Evolutionary conservation across 768 basidiomycete genomes (phyloP).

Genomic region (Naganishia onofrii): DNA sequence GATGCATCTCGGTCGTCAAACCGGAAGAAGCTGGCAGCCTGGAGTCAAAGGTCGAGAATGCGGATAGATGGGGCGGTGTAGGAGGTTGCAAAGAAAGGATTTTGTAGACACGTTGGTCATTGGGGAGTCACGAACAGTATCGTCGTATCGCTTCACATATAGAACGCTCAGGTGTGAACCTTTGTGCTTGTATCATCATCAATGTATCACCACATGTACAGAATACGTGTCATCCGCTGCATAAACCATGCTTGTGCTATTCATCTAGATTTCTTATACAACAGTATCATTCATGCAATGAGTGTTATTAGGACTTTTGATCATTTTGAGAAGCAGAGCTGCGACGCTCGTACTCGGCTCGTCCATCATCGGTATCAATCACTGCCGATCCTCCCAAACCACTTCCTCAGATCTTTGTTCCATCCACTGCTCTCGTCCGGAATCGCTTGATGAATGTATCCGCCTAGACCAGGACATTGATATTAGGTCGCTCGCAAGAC

Average conservation of each 20-base stretch:
- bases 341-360: no score
- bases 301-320: no score
- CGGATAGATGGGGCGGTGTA: background rate
- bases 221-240: slow-evolving; percentile 1
- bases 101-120: no score
- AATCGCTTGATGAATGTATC: slow-evolving; percentile 19
- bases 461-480: background rate
- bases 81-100: background rate
- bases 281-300: background rate
- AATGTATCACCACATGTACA: background rate
- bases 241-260: background rate
- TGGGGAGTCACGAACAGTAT: no score
- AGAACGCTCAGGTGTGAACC: background rate
- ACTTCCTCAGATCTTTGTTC: background rate
- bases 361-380: no score
- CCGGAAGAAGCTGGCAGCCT: background rate
- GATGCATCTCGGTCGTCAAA: background rate
- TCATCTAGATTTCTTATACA: background rate
- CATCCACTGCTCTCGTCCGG: slow-evolving; percentile 3
- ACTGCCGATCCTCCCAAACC: background rate
- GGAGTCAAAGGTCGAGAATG: background rate
- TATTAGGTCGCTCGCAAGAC: background rate
- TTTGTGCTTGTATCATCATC: background rate
- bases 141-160: no score
- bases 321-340: no score